phyloP scores from a whole-genome alignment of 2,329 filamentous ascomycete genomes.

The Fusarium redolens region DNA sequence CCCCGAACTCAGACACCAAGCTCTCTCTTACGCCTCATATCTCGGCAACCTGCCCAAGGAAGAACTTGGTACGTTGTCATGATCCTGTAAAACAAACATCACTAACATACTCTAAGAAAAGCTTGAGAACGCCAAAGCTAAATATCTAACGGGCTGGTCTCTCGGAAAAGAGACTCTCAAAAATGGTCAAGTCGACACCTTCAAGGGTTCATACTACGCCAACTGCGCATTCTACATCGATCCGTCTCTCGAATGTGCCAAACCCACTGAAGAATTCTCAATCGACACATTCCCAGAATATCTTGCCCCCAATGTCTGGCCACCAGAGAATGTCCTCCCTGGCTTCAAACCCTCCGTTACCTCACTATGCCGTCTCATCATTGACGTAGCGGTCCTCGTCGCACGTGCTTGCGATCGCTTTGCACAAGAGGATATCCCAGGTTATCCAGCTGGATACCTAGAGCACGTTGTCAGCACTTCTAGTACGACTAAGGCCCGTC shows the following conservation, averaged over 20 bases:
- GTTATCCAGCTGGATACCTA: constrained; percentile 81
- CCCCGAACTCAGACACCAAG: constrained; percentile 73
- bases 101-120: constrained; percentile 54
- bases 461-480: constrained; percentile 88
- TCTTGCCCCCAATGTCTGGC: constrained; percentile 92
- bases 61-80: constrained; percentile 71
- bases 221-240: constrained; percentile 84
- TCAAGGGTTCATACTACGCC: constrained; percentile 87
- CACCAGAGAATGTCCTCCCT: constrained; percentile 72
- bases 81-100: not conserved
- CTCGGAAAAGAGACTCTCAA: constrained; percentile 84
- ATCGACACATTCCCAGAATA: constrained; percentile 83
- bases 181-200: constrained; percentile 80
- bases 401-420: constrained; percentile 91
- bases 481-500: constrained; percentile 87
- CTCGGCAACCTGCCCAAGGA: constrained; percentile 81
- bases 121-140: constrained; percentile 69
- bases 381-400: constrained; percentile 89
- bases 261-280: constrained; percentile 68
- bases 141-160: constrained; percentile 80
- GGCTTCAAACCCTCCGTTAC: constrained; percentile 81
- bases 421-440: constrained; percentile 80
- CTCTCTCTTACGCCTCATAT: constrained; percentile 89
- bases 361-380: constrained; percentile 83
- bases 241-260: constrained; percentile 68